Evolutionary conservation across 2,329 filamentous ascomycete genomes (phyloP).

Genomic region (Clonostachys chloroleuca): DNA sequence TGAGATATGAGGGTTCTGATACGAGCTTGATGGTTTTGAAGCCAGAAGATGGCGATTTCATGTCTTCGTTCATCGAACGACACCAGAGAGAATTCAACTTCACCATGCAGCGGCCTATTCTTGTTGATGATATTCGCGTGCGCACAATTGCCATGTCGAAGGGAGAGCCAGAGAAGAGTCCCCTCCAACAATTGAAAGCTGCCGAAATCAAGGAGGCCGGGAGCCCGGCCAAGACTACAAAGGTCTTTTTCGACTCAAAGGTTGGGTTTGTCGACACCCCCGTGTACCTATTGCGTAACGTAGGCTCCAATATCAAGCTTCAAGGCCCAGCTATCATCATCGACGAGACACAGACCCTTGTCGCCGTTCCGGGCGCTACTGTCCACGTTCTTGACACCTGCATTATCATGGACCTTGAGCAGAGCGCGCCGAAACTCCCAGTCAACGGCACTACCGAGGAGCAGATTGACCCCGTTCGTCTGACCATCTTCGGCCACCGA

Average conservation of each 20-base stretch:
- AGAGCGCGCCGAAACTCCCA: neutral
- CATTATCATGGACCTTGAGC: slow-evolving; percentile 17
- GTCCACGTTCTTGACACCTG: slow-evolving; percentile 19
- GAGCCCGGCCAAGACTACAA: neutral
- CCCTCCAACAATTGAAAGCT: neutral
- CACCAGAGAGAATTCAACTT: slow-evolving; percentile 36
- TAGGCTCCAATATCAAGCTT: slow-evolving; percentile 5
- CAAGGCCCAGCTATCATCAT: slow-evolving; percentile 22
- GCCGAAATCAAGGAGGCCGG: neutral
- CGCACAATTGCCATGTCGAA: neutral
- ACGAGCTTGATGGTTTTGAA: slow-evolving; percentile 40
- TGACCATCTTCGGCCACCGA: slow-evolving; percentile 49
- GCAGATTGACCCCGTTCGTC: slow-evolving; percentile 39
- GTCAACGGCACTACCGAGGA: neutral
- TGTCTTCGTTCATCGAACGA: slow-evolving; percentile 22
- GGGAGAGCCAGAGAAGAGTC: neutral
- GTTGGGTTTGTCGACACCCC: neutral
- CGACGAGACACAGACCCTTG: slow-evolving; percentile 21
- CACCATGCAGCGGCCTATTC: slow-evolving; percentile 23
- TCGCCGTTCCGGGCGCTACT: slow-evolving; percentile 14
- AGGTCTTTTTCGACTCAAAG: neutral
- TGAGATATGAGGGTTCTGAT: slow-evolving; percentile 40
- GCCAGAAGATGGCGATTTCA: slow-evolving; percentile 26
- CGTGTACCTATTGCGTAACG: neutral
- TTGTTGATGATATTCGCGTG: slow-evolving; percentile 23